These are phyloP conservation scores for Ceratocystis smalleyi DNA, from an alignment of 2,329 filamentous ascomycete genomes.

Conservation along the genomic window DNA sequence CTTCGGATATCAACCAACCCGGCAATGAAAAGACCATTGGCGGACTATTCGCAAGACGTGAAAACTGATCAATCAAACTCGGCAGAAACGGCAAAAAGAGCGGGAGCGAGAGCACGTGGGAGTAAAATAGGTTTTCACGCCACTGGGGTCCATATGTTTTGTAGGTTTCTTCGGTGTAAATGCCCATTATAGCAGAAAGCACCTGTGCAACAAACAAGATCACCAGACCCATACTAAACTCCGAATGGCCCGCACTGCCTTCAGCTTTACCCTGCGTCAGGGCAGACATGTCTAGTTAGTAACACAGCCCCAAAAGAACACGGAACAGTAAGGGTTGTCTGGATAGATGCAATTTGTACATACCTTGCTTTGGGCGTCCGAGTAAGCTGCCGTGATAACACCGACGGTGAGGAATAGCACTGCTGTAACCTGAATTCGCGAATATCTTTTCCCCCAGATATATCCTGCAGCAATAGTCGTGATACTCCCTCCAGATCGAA, in stretches of 20 bases:
- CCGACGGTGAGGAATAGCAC: conserved; percentile 73
- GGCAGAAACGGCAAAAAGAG: conserved; percentile 59
- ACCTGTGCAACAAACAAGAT: conserved; percentile 81
- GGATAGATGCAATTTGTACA: conserved; percentile 16
- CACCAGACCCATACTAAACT: conserved; percentile 49
- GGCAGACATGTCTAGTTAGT: background rate
- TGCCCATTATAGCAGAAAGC: conserved; percentile 82
- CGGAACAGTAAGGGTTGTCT: background rate
- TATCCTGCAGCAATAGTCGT: conserved; percentile 89
- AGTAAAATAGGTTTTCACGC: conserved; percentile 95
- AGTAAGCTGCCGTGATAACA: conserved; percentile 76
- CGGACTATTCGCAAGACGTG: conserved; percentile 46
- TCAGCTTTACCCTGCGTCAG: conserved; percentile 15
- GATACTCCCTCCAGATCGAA: conserved; percentile 87
- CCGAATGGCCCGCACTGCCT: conserved; percentile 19
- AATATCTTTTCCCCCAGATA: conserved; percentile 72
- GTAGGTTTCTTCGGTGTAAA: conserved; percentile 89
- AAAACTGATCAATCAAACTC: conserved; percentile 48
- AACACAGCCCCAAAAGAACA: background rate
- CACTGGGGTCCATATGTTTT: conserved; percentile 72
- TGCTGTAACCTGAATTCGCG: conserved; percentile 60
- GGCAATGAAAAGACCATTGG: conserved; percentile 29
- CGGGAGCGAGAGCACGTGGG: conserved; percentile 57
- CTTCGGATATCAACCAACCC: background rate
- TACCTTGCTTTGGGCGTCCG: conserved; percentile 75